Conservation (phyloP, 352 stramenopile genomes). For the Phytopythium mirpurense region DNA sequence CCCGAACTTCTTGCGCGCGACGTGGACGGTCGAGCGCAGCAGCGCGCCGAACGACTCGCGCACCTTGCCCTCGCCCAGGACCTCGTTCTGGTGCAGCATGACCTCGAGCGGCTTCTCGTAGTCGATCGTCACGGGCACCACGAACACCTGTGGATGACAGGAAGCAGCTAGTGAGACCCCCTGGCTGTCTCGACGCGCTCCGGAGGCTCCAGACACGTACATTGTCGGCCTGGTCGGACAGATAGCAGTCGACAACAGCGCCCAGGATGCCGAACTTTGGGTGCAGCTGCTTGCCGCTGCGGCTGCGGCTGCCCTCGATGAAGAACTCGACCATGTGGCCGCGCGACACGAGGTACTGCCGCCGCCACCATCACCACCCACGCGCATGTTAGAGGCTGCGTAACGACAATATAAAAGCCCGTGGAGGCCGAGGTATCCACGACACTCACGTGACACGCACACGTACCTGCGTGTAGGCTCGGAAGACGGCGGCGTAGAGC, state of each 20-base stretch:
- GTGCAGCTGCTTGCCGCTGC: conserved; percentile 77
- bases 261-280: conserved; percentile 79
- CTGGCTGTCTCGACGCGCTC: too few species aligned
- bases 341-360: conserved; percentile 59
- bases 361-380: too few species aligned
- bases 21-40: conserved; percentile 58
- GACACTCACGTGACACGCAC: too few species aligned
- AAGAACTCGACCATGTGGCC: conserved; percentile 86
- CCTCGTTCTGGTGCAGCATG: conserved; percentile 74
- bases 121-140: conserved; percentile 84
- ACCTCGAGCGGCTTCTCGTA: conserved; percentile 85
- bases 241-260: conserved; percentile 65
- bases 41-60: conserved; percentile 71
- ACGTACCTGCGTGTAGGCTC: conserved; percentile 64
- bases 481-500: conserved; percentile 74
- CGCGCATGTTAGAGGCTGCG: too few species aligned
- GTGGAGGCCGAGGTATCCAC: too few species aligned
- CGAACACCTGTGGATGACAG: conserved; percentile 38
- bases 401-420: too few species aligned
- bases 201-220: conserved; percentile 43
- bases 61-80: conserved; percentile 75
- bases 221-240: conserved; percentile 68
- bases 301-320: conserved; percentile 78
- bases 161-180: too few species aligned
- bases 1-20: conserved; percentile 77